Conservation (phyloP, 2,329 filamentous ascomycete species). For the Ascochyta rabiei region DNA sequence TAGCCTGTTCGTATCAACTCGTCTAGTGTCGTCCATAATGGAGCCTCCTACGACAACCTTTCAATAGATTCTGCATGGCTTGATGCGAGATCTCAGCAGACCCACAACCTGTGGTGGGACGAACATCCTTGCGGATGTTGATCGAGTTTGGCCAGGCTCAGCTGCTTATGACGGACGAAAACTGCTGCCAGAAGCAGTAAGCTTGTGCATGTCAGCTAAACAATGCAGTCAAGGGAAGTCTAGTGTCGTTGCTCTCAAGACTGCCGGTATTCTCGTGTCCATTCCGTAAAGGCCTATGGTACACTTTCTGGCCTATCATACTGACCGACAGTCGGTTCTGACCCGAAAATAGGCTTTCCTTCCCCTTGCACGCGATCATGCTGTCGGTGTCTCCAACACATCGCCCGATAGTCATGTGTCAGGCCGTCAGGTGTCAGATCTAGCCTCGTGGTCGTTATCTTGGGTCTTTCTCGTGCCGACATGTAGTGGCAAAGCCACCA, state of each 20-base stretch:
- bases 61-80: conserved; percentile 25
- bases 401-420: conserved; percentile 16
- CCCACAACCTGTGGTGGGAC: conserved; percentile 4
- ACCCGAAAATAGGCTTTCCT: conserved; percentile 1
- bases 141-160: conserved; percentile 5
- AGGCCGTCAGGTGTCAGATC: conserved; percentile 12
- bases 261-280: conserved; percentile 21
- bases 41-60: background rate
- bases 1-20: background rate
- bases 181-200: conserved; percentile 8
- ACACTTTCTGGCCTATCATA: conserved; percentile 21
- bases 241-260: conserved; percentile 16
- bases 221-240: conserved; percentile 11
- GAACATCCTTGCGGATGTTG: background rate
- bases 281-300: conserved; percentile 2
- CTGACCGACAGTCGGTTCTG: background rate
- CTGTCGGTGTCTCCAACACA: conserved; percentile 1
- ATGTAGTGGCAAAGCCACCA: conserved; percentile 3
- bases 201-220: conserved; percentile 7
- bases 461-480: background rate
- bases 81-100: conserved; percentile 15
- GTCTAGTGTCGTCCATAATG: background rate
- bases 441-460: background rate
- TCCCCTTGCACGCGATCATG: background rate
- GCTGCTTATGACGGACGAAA: background rate